Evolutionary conservation across 768 basidiomycete genomes (phyloP).

Genomic region (Russula brevipes): DNA sequence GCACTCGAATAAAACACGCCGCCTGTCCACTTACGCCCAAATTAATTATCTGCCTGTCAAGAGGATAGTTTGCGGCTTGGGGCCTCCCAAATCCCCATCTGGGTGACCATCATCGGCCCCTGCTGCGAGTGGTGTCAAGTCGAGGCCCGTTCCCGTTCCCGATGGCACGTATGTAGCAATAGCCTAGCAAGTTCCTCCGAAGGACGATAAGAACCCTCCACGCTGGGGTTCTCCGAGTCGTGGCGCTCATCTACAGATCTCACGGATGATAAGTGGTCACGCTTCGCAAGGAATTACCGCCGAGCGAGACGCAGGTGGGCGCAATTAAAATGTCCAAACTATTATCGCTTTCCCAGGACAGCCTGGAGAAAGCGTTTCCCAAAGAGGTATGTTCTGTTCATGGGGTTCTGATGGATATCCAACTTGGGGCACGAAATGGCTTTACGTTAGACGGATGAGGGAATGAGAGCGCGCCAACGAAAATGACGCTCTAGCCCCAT

Average conservation of each 20-base stretch:
- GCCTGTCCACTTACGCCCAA: not conserved
- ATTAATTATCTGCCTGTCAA: not conserved
- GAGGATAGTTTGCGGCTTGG: not conserved
- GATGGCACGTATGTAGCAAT: slow-evolving; percentile 22
- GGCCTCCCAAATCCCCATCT: slow-evolving; percentile 1
- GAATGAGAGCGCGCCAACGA: slow-evolving; percentile 17
- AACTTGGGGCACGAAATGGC: slow-evolving; percentile 3
- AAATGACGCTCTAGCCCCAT: slow-evolving; percentile 23
- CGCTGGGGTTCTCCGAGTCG: slow-evolving; percentile 16
- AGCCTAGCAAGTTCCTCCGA: slow-evolving; percentile 21
- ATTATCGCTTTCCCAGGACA: slow-evolving; percentile 15
- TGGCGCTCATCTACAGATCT: slow-evolving; percentile 19
- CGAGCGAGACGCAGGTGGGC: slow-evolving; percentile 1
- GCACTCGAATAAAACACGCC: not conserved
- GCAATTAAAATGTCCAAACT: slow-evolving; percentile 11
- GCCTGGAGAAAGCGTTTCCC: slow-evolving; percentile 17
- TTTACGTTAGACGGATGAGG: slow-evolving; percentile 24
- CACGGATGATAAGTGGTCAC: slow-evolving; percentile 15
- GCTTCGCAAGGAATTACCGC: slow-evolving; percentile 13
- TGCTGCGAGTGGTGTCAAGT: not conserved
- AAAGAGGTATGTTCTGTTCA: slow-evolving; percentile 17
- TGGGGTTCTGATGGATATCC: slow-evolving; percentile 26
- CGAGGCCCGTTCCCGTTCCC: not conserved
- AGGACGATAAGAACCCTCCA: slow-evolving; percentile 21
- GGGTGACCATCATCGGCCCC: slow-evolving; percentile 8